phyloP scores from a whole-genome alignment of 129 eudicot species.

The Apium graveolens region DNA sequence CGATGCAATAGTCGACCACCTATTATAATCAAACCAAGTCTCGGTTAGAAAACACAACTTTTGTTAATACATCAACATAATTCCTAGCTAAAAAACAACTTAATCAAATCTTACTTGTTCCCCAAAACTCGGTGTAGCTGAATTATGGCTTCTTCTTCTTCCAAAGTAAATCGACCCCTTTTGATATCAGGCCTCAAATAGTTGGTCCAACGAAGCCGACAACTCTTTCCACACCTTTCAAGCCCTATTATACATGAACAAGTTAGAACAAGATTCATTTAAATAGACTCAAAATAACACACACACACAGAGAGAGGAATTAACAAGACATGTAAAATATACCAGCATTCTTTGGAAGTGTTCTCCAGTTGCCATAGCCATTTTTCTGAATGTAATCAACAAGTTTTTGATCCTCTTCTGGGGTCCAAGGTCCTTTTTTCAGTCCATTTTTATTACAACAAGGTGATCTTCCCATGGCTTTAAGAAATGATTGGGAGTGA shows the following conservation, averaged over 20 bases:
- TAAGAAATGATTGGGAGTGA: neutral
- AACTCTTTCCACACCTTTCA: conserved; percentile 89
- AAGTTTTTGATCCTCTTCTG: conserved; percentile 85
- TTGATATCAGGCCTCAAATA: conserved; percentile 83
- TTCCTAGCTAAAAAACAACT: neutral
- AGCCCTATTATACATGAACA: conserved; percentile 33
- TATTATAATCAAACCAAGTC: neutral
- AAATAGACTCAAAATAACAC: too few species aligned
- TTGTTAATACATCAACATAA: neutral
- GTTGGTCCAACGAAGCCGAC: conserved; percentile 87
- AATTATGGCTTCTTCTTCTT: conserved; percentile 81
- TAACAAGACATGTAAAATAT: conserved; percentile 10
- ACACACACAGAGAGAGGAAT: too few species aligned
- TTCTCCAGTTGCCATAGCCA: conserved; percentile 90
- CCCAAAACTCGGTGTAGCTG: conserved; percentile 79
- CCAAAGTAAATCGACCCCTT: conserved; percentile 73
- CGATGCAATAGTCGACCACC: conserved; percentile 86
- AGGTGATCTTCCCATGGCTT: conserved; percentile 81
- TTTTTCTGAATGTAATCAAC: conserved; percentile 60
- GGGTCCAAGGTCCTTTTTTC: conserved; percentile 88
- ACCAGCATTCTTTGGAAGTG: conserved; percentile 92
- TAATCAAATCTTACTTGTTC: conserved; percentile 56
- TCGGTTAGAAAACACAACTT: neutral
- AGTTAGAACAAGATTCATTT: neutral
- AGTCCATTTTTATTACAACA: conserved; percentile 82